These are phyloP conservation scores for Crithidia acanthocephali DNA, from an alignment of 208 protist species.

Conservation along the genomic window DNA sequence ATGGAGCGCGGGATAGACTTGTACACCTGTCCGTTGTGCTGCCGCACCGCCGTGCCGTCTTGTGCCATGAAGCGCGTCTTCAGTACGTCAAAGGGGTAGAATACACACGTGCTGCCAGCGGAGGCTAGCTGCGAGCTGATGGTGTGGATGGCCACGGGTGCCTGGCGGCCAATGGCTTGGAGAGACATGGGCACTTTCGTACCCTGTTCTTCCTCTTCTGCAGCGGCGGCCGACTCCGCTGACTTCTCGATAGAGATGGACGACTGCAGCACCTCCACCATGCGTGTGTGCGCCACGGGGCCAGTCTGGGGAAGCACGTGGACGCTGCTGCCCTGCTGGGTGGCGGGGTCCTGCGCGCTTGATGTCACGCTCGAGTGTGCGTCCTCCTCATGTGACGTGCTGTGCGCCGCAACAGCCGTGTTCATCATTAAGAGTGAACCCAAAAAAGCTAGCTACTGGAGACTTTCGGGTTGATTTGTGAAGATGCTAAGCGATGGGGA, in stretches of 20 bases:
- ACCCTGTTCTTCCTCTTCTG: not conserved
- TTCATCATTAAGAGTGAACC: not conserved
- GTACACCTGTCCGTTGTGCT: conserved; percentile 68
- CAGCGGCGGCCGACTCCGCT: not conserved
- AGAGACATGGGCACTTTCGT: conserved; percentile 22
- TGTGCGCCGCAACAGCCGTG: not conserved
- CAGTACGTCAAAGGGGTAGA: conserved; percentile 93
- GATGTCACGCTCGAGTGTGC: not conserved
- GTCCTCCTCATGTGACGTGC: not conserved
- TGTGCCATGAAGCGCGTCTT: conserved; percentile 87
- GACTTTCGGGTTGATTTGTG: no score
- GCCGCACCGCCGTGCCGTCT: conserved; percentile 53
- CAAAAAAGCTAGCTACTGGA: no score
- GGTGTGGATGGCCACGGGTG: conserved; percentile 61
- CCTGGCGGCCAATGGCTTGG: conserved; percentile 40
- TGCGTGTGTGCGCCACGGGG: not conserved
- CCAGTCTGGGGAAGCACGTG: not conserved
- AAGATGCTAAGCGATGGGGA: no score
- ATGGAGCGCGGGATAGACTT: conserved; percentile 40
- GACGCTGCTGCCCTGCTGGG: no score
- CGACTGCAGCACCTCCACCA: conserved; percentile 7
- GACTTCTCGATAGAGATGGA: conserved; percentile 6
- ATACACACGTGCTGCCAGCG: conserved; percentile 62
- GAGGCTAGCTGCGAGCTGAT: conserved; percentile 72
- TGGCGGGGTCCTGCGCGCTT: no score